Evolutionary conservation across 306 rosid species (phyloP), one percentile per base, ranked within the genome.

Genomic region (Carpinus fangiana): DNA sequence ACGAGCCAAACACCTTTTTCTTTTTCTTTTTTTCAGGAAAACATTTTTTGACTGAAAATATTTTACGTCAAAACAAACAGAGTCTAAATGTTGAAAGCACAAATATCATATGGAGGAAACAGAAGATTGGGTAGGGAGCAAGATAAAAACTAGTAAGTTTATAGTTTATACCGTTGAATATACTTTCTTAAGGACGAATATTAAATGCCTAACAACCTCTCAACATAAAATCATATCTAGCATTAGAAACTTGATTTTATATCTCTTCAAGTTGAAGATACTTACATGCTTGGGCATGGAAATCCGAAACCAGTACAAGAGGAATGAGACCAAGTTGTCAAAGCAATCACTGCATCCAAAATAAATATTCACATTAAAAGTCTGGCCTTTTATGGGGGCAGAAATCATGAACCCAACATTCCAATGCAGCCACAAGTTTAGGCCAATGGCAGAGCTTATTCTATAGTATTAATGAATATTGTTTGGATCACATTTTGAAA

Each of bases 301-400:
- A 77, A 92, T 68, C 47, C 98, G 98, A 79, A 88, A 95, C 93
- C 98, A 95, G 79, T 92, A 92, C 80, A 95, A 75, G 76, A 95
- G 93, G 83, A 90, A 92, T 3, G 93, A 91, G 64, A 91, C 93
- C 86, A 95, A 57, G 83, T 88, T 90, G 69, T 90, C 93, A 64
- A 90, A 87, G 77, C 98, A 95, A 14, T 86, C 93, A 2, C 94
- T 88, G 93, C 95, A 89, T 65, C 71, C 43, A 74, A 73, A 73
- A 65, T 54, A 75, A 75, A 28, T 16, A 77, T 65, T 64, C 57
- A 76, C 18, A 65, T 52, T 59, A 71, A 77, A 66, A 48, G 73
- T 81, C 28, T 5, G 70, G 47, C 14, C 28, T 48, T 47, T 8
- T 18, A 45, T 47, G 43, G 12, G 14, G 75, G n/a, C 55, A 72